Conservation (phyloP, 2,329 filamentous ascomycete species). For the Talaromyces rugulosus region DNA sequence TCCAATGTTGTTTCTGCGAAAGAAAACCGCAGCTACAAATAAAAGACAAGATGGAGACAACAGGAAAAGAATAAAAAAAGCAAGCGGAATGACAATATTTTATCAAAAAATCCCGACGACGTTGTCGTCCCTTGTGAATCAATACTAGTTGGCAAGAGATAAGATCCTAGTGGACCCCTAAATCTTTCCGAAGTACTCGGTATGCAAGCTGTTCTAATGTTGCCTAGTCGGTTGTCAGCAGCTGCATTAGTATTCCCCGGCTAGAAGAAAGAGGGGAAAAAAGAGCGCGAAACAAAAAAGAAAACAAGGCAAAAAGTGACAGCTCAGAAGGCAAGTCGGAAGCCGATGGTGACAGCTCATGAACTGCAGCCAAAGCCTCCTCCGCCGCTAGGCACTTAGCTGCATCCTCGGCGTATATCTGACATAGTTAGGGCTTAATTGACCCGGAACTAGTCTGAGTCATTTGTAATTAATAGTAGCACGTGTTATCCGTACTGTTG, state of each 20-base stretch:
- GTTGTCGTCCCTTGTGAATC: background rate
- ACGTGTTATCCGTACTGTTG: background rate
- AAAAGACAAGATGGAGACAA: background rate
- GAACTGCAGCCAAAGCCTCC: too few relatives aligned
- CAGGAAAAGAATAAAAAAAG: background rate
- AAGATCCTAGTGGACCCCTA: background rate
- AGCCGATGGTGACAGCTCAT: background rate
- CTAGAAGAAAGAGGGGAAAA: background rate
- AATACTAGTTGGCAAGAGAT: background rate
- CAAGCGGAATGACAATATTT: background rate
- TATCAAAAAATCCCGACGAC: background rate
- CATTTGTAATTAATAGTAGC: background rate
- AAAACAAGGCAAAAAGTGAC: background rate
- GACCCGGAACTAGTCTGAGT: background rate
- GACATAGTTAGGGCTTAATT: background rate
- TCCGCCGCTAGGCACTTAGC: background rate
- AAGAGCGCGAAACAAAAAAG: background rate
- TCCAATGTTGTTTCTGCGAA: background rate
- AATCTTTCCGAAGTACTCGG: too few relatives aligned
- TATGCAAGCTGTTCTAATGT: background rate
- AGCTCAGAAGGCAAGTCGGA: background rate
- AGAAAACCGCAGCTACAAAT: background rate
- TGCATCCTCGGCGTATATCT: background rate
- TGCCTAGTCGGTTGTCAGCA: background rate
- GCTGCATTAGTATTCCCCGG: background rate